phyloP scores from a whole-genome alignment of 441 rosid genomes.

The Manihot esculenta region DNA sequence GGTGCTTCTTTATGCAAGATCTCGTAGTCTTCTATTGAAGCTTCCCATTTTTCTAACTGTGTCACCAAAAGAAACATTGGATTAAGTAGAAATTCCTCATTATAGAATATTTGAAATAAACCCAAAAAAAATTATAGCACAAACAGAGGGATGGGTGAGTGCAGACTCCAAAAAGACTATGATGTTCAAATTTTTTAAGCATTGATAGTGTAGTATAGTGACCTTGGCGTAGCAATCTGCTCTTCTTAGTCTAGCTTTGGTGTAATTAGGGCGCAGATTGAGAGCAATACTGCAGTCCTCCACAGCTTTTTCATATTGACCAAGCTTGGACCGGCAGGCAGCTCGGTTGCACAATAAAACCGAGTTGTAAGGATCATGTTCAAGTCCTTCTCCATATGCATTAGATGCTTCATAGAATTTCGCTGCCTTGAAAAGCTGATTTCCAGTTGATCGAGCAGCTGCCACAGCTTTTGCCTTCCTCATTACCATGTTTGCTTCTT shows the following conservation, averaged over 20 bases:
- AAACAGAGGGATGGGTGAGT: too few species aligned
- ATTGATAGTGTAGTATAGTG: background rate
- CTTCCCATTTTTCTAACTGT: slow-evolving; percentile 70
- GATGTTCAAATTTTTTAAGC: too few species aligned
- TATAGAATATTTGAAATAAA: background rate
- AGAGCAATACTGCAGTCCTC: slow-evolving; percentile 80
- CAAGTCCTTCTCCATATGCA: slow-evolving; percentile 77
- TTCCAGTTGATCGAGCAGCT: slow-evolving; percentile 65
- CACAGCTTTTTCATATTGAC: slow-evolving; percentile 57
- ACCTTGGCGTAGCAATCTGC: slow-evolving; percentile 80
- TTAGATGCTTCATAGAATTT: slow-evolving; percentile 52
- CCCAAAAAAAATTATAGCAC: too few species aligned
- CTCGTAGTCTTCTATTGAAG: slow-evolving; percentile 64
- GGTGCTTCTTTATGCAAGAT: slow-evolving; percentile 52
- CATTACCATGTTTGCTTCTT: slow-evolving; percentile 48
- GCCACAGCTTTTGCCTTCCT: slow-evolving; percentile 53
- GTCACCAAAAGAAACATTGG: background rate
- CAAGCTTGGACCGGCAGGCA: slow-evolving; percentile 58
- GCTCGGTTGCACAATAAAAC: slow-evolving; percentile 86
- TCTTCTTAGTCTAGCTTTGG: slow-evolving; percentile 81
- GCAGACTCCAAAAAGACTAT: too few species aligned
- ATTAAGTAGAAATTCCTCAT: background rate
- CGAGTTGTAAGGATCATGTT: slow-evolving; percentile 69
- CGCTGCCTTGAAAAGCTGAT: slow-evolving; percentile 58
- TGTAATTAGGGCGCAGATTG: slow-evolving; percentile 54